Base-by-base conservation (phyloP, 2,329 filamentous ascomycete genomes). In the Talaromyces rugulosus region DNA sequence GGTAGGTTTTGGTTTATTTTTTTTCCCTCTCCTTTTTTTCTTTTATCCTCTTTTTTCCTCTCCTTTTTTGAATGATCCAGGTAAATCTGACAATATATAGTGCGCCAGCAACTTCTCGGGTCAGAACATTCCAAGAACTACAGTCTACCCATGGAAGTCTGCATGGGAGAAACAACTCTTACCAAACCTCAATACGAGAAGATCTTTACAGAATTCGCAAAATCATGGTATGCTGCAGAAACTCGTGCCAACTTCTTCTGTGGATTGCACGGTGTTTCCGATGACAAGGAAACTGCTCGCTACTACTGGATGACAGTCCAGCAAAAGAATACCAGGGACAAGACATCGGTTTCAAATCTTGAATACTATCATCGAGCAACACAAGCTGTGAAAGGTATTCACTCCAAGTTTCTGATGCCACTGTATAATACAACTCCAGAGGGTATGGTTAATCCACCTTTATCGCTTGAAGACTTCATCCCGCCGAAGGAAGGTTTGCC, bases 271-370 rank as follows among this genome's bases (percentile, higher is more conserved):
- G 3, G 18, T 16, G 31, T 58, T 36, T 58, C 56, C 7, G 28
- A 51, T 1, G 56, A 58, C 40, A 58, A 51, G 6, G 42, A 51
- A 30, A 58, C 56, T 58, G 56, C 56, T 18, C 42, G 42, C 36
- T 58, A 58, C 44, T 58, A 58, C 30, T 58, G 56, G 56, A 51
- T 58, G 56, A 51, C 56, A 23, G 42, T 40, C 23, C 56, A 51
- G 16, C 42, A 51, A 31, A 58, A 58, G 8, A 6, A 52, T 51
- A 16, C 44, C 8, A 28, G 7, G 6, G 23, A 44, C 16, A 31
- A 50, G 16, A 30, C 27, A 7, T 1, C 56, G 12, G 1, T 34
- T 23, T 36, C 56, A 7, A 36, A 51, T 31, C 14, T 58, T 33
- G 56, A 58, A 33, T 58, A 58, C 36, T 58, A 58, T 30, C 56